These are phyloP conservation scores for Penicillium dipodomyicola DNA, from an alignment of 495 filamentous ascomycete species.

Conservation along the genomic window DNA sequence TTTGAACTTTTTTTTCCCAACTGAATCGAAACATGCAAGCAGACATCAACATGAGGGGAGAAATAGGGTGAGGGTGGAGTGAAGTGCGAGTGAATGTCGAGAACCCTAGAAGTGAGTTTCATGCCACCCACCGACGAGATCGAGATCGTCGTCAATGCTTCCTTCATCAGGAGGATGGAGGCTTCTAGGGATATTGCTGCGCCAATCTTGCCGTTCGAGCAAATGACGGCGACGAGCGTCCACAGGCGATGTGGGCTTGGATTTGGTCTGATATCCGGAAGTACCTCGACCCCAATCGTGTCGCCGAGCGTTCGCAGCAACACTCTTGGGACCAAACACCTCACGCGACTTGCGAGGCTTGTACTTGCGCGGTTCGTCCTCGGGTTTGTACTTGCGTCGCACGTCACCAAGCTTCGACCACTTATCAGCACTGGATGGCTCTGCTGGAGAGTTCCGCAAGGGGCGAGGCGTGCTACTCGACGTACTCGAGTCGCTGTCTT, in stretches of 20 bases:
- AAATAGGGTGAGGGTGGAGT: slow-evolving; percentile 9
- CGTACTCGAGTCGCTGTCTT: slow-evolving; percentile 46
- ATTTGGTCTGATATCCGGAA: slow-evolving; percentile 50
- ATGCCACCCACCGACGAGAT: slow-evolving; percentile 90
- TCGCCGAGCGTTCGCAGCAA: slow-evolving; percentile 43
- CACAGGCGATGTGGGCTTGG: slow-evolving; percentile 48
- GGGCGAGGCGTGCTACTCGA: slow-evolving; percentile 46
- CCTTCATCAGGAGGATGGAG: slow-evolving; percentile 43
- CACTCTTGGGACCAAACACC: slow-evolving; percentile 41
- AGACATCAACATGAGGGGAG: slow-evolving; percentile 17
- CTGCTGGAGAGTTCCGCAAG: slow-evolving; percentile 52
- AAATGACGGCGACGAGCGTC: slow-evolving; percentile 40
- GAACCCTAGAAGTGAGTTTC: slow-evolving; percentile 52
- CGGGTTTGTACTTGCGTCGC: slow-evolving; percentile 52
- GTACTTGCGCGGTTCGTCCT: slow-evolving; percentile 61
- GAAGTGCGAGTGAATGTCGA: slow-evolving; percentile 9
- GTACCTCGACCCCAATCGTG: slow-evolving; percentile 55
- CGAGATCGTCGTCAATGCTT: slow-evolving; percentile 68
- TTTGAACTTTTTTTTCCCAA: slow-evolving; percentile 34
- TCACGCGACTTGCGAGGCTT: slow-evolving; percentile 54
- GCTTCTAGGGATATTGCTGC: slow-evolving; percentile 44
- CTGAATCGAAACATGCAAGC: slow-evolving; percentile 24
- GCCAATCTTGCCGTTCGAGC: slow-evolving; percentile 62
- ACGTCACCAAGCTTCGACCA: slow-evolving; percentile 84
- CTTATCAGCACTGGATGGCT: slow-evolving; percentile 67